These are phyloP conservation scores for Ophidiomyces ophidiicola DNA, from an alignment of 2,329 filamentous ascomycete genomes.

Conservation along the genomic window DNA sequence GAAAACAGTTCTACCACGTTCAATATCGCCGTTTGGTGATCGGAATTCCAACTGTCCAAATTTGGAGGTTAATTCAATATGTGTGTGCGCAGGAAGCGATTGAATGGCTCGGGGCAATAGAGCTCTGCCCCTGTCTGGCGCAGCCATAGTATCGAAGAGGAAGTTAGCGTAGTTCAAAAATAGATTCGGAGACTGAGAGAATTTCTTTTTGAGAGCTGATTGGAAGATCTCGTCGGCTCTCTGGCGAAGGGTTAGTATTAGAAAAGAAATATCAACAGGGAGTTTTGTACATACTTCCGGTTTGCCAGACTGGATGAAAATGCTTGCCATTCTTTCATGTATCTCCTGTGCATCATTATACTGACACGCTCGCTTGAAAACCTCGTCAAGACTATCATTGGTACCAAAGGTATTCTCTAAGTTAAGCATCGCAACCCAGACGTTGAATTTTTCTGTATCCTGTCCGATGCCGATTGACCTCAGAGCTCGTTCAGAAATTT, in stretches of 20 bases:
- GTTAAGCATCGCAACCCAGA: conserved; percentile 92
- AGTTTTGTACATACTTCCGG: conserved; percentile 50
- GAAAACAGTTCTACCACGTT: conserved; percentile 89
- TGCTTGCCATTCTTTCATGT: conserved; percentile 77
- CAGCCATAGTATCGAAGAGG: conserved; percentile 60
- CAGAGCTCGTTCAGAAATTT: conserved; percentile 80
- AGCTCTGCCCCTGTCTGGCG: conserved; percentile 61
- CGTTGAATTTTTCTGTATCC: conserved; percentile 82
- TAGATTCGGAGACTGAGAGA: conserved; percentile 63
- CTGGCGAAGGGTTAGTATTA: conserved; percentile 36
- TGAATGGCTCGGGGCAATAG: conserved; percentile 76
- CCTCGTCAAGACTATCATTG: conserved; percentile 67
- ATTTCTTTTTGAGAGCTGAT: conserved; percentile 78
- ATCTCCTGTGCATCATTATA: conserved; percentile 88
- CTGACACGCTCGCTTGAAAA: conserved; percentile 85
- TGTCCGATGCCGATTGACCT: conserved; percentile 84
- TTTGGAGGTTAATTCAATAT: conserved; percentile 66
- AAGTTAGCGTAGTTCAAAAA: conserved; percentile 96
- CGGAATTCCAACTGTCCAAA: conserved; percentile 90
- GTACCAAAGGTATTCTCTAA: conserved; percentile 82
- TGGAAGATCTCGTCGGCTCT: conserved; percentile 85
- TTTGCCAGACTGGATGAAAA: conserved; percentile 87
- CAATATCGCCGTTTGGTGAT: conserved; percentile 66
- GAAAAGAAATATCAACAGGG: neutral
- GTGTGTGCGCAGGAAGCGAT: conserved; percentile 57